Percentiles rank a stretch among this genome's conserved stretches.
Evolutionary conservation across 1,139 yeast species (phyloP).

Genomic region (Diutina pseudorugosa): DNA sequence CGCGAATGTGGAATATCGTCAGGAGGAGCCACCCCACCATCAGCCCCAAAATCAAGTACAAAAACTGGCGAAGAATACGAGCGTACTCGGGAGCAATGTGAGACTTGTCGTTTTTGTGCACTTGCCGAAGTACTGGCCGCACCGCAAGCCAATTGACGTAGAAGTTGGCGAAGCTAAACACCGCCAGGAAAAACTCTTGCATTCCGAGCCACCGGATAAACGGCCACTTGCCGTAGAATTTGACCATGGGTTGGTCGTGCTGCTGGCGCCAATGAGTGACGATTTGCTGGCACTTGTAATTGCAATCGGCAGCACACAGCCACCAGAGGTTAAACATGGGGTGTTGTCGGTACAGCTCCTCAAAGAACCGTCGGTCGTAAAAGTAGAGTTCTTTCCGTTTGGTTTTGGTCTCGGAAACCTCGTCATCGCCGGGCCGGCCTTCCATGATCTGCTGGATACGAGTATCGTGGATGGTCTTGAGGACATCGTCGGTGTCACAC

Average conservation of each 20-base stretch:
- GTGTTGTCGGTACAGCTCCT: background rate
- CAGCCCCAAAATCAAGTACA: slow-evolving; percentile 17
- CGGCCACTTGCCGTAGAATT: slow-evolving; percentile 38
- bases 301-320: slow-evolving; percentile 29
- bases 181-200: slow-evolving; percentile 25
- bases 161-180: slow-evolving; percentile 29
- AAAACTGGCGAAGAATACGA: slow-evolving; percentile 22
- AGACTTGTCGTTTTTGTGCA: slow-evolving; percentile 8
- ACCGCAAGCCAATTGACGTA: slow-evolving; percentile 22
- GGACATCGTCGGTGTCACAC: background rate
- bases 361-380: background rate
- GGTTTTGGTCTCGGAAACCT: background rate
- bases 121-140: slow-evolving; percentile 16
- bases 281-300: slow-evolving; percentile 30
- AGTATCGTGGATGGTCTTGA: slow-evolving; percentile 1
- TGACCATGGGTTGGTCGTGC: slow-evolving; percentile 19
- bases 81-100: slow-evolving; percentile 8
- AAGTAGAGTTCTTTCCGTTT: background rate
- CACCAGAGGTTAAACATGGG: slow-evolving; percentile 11
- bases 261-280: slow-evolving; percentile 16
- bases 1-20: slow-evolving; percentile 28
- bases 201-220: slow-evolving; percentile 25
- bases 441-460: slow-evolving; percentile 2
- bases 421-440: background rate
- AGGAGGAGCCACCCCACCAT: slow-evolving; percentile 30